These are phyloP conservation scores for Globisporangium barbulae DNA, from an alignment of 352 stramenopile species.

Conservation along the genomic window DNA sequence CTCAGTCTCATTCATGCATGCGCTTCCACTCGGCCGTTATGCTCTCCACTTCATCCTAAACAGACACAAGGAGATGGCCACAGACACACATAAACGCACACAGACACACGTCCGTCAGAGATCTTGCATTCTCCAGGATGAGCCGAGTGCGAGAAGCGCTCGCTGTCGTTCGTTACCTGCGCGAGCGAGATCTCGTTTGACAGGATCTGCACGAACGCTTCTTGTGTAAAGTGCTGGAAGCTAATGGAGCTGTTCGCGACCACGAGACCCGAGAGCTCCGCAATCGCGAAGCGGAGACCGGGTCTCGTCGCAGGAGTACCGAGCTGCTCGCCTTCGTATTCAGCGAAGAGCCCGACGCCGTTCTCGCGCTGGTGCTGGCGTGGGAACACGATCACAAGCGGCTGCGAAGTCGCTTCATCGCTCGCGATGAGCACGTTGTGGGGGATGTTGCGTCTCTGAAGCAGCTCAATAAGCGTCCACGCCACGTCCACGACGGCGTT, in stretches of 20 bases:
- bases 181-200: slow-evolving; percentile 46
- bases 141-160: neutral
- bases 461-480: slow-evolving; percentile 42
- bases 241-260: slow-evolving; percentile 29
- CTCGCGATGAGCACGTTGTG: slow-evolving; percentile 57
- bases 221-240: slow-evolving; percentile 37
- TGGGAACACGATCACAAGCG: slow-evolving; percentile 51
- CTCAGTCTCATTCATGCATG: neutral
- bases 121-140: neutral
- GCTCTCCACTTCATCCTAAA: slow-evolving; percentile 9
- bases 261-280: slow-evolving; percentile 57
- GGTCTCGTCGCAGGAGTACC: neutral
- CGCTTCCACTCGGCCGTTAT: slow-evolving; percentile 11
- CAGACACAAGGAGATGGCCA: neutral
- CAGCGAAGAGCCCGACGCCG: slow-evolving; percentile 13
- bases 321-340: neutral
- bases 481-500: slow-evolving; percentile 16
- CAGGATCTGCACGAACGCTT: slow-evolving; percentile 37
- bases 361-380: slow-evolving; percentile 56
- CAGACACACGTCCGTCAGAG: neutral
- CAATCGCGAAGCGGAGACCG: slow-evolving; percentile 51
- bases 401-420: neutral
- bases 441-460: slow-evolving; percentile 35
- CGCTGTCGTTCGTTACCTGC: slow-evolving; percentile 23
- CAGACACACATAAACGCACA: neutral